Percentiles rank a stretch among this genome's conserved stretches.
Conservation (phyloP, 2,329 filamentous ascomycete genomes). For the Ophiocordyceps robertsii region DNA sequence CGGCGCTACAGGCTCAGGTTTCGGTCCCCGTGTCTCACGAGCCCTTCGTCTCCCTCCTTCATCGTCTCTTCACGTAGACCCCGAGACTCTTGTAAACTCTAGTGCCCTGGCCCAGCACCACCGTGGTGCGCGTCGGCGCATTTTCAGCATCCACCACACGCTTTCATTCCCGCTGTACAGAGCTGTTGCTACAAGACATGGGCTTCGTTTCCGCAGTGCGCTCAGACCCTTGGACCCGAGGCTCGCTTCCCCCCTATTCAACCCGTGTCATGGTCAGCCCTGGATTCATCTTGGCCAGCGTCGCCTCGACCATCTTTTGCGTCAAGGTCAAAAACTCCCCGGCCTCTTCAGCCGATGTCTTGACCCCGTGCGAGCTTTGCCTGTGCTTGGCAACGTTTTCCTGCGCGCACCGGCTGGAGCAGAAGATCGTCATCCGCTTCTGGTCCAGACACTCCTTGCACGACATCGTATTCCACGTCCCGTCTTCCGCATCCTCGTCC, state of each 20-base stretch:
- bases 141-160: no score
- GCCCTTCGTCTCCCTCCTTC: no score
- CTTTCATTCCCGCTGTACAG: no score
- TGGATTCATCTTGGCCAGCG: slow-evolving; percentile 17
- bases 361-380: slow-evolving; percentile 16
- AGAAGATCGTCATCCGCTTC: slow-evolving; percentile 24
- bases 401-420: slow-evolving; percentile 27
- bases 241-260: background rate
- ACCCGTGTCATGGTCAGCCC: slow-evolving; percentile 15
- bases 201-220: background rate
- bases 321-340: slow-evolving; percentile 10
- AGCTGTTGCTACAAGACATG: no score
- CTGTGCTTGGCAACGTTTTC: slow-evolving; percentile 26
- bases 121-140: no score
- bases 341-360: slow-evolving; percentile 10
- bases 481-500: slow-evolving; percentile 24
- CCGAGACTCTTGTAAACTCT: no score
- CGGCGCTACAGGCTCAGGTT: no score
- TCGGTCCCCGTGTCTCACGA: no score
- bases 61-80: no score
- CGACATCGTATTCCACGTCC: slow-evolving; percentile 15
- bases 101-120: no score
- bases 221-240: background rate
- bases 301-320: slow-evolving; percentile 12
- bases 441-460: slow-evolving; percentile 27